Conservation (phyloP, 2,329 filamentous ascomycete species). For the Aspergillus pseudoterreus region DNA sequence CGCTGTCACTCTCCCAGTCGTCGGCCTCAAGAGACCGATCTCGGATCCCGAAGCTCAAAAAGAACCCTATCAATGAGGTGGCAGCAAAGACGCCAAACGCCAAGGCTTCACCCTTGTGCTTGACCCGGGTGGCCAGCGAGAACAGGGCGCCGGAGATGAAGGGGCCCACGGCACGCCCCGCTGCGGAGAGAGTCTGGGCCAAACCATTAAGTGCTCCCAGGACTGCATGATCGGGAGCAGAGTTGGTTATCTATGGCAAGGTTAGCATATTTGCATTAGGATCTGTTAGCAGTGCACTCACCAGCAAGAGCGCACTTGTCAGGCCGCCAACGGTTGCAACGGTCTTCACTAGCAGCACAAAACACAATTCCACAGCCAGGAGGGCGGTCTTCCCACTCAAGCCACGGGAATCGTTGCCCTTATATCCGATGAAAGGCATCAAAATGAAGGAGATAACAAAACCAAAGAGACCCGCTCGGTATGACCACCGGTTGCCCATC, state of each 20-base stretch:
- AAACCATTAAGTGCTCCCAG: constrained; percentile 89
- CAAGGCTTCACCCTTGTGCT: constrained; percentile 76
- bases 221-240: constrained; percentile 77
- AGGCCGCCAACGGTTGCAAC: constrained; percentile 84
- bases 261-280: neutral
- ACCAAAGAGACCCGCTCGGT: constrained; percentile 71
- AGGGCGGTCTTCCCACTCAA: constrained; percentile 62
- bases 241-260: constrained; percentile 75
- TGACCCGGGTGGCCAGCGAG: constrained; percentile 68
- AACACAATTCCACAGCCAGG: constrained; percentile 77
- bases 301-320: constrained; percentile 82
- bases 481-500: constrained; percentile 81
- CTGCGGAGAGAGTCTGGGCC: constrained; percentile 88
- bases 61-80: constrained; percentile 74
- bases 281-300: constrained; percentile 44
- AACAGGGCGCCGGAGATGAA: constrained; percentile 86
- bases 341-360: constrained; percentile 81
- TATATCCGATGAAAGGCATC: constrained; percentile 87
- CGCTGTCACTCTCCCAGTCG: constrained; percentile 46
- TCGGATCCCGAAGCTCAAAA: constrained; percentile 73
- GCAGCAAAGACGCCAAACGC: constrained; percentile 86
- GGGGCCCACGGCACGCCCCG: constrained; percentile 81
- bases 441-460: constrained; percentile 78
- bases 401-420: constrained; percentile 57
- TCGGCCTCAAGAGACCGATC: constrained; percentile 59